Evolutionary conservation across 108 stramenopile genomes (phyloP).

Genomic region (Conticribra guillardii): DNA sequence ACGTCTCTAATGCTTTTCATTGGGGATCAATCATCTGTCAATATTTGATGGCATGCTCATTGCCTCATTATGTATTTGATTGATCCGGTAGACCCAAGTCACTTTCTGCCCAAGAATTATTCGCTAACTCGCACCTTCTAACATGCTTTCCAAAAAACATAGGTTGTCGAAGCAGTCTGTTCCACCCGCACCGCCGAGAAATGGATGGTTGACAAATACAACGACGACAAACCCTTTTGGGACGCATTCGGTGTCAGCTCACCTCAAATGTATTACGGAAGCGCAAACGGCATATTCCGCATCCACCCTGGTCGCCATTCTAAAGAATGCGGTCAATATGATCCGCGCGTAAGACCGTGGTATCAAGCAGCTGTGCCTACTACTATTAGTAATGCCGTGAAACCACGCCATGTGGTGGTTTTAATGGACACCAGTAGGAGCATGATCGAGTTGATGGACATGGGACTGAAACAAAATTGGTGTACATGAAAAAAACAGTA

Average conservation of each 20-base stretch:
- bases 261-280: conserved; percentile 60
- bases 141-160: no score
- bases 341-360: conserved; percentile 71
- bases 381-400: conserved; percentile 26
- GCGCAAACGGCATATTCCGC: conserved; percentile 59
- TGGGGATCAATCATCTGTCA: no score
- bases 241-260: conserved; percentile 34
- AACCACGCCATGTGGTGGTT: conserved; percentile 44
- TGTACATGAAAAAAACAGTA: conserved; percentile 25
- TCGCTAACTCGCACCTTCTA: no score
- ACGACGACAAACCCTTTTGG: conserved; percentile 31
- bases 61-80: no score
- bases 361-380: conserved; percentile 48
- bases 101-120: not conserved
- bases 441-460: conserved; percentile 29
- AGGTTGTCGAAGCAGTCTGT: conserved; percentile 43
- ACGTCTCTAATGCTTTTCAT: no score
- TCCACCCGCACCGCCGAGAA: conserved; percentile 22
- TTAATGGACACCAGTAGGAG: conserved; percentile 44
- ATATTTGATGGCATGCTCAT: no score
- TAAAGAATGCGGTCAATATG: conserved; percentile 55
- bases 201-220: conserved; percentile 48
- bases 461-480: conserved; percentile 21
- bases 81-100: not conserved
- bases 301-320: conserved; percentile 56